Evolutionary conservation across 768 basidiomycete species (phyloP), one percentile per base, ranked within the genome.

Genomic region (Psilocybe subaeruginosa): DNA sequence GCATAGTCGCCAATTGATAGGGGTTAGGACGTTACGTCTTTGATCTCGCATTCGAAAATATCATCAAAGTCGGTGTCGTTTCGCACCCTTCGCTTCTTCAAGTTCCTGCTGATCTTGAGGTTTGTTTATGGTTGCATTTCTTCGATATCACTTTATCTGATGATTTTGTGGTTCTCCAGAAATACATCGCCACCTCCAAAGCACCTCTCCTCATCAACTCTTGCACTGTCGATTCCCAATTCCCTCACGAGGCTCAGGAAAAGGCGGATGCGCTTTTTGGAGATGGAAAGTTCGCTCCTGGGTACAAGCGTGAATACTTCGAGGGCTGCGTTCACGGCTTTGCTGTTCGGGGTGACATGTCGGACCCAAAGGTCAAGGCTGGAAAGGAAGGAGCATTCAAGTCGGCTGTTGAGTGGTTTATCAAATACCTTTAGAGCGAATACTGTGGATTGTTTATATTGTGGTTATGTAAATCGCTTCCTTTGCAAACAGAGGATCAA

Each of bases 191-290:
- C 2, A 64, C 53, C 7, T 76, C 86, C 30, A 80, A 80, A 49
- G 79, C 79, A 1, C 86, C 89, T 12, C 77, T 91, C 23, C 79
- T 92, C 43, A 86, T 90, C 74, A 90, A 90, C 77, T 84, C 83
- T 47, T 89, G 89, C 73, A 76, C 80, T 29, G 45, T 69, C 23
- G 87, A 89, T 70, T 1, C 39, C 4, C 70, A 72, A 67, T 91
- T 89, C 79, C 82, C 85, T 6, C 45, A 37, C 0, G 80, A 81
- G 41, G 53, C 76, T 4, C 79, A 81, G 58, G 70, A 68, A 1
- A 62, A 76, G 54, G 84, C 85, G 2, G 85, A 87, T 55, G 67
- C 75, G 50, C 75, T 88, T 41, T 69, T 89, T 8, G 83, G 78
- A 0, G 74, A 74, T 16, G 77, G 76, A 0, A 78, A 80, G 51